Conservation (phyloP, 768 basidiomycete genomes). For the Collybia mongolica region DNA sequence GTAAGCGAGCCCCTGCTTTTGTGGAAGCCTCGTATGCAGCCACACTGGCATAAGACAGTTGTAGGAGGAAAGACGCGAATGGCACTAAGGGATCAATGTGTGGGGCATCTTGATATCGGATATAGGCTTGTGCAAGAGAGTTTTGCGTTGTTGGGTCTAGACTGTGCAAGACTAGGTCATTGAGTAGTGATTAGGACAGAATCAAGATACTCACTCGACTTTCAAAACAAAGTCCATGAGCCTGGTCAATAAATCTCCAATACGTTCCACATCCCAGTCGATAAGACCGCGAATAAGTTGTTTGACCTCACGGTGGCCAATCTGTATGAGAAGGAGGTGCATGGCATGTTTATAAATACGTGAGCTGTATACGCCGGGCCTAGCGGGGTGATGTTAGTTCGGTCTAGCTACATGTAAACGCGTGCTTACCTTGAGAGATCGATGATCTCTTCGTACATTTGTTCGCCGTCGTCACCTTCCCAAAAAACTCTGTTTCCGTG, state of each 20-base stretch:
- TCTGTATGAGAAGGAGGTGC: background rate
- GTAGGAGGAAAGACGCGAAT: constrained; percentile 1
- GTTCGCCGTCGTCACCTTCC: constrained; percentile 2
- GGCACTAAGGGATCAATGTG: background rate
- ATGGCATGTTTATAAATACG: background rate
- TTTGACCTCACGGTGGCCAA: constrained; percentile 1
- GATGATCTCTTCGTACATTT: constrained; percentile 5
- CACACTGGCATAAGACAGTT: background rate
- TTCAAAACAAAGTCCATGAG: background rate
- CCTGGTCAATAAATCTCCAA: background rate
- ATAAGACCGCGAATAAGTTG: background rate
- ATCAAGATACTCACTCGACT: background rate
- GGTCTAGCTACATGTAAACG: background rate
- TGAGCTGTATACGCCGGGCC: constrained; percentile 1
- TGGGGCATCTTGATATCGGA: constrained; percentile 1
- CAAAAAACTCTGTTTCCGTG: constrained; percentile 4
- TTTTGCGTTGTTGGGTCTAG: too few species aligned
- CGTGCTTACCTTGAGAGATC: background rate
- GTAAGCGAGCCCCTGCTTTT: background rate
- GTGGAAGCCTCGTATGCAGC: background rate
- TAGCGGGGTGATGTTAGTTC: background rate
- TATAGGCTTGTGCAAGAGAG: background rate
- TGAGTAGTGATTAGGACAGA: background rate
- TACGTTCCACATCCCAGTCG: constrained; percentile 2
- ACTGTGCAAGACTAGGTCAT: too few species aligned